phyloP scores from a whole-genome alignment of 805 yeast species.

The Isabelozyma pseudorhagii region DNA sequence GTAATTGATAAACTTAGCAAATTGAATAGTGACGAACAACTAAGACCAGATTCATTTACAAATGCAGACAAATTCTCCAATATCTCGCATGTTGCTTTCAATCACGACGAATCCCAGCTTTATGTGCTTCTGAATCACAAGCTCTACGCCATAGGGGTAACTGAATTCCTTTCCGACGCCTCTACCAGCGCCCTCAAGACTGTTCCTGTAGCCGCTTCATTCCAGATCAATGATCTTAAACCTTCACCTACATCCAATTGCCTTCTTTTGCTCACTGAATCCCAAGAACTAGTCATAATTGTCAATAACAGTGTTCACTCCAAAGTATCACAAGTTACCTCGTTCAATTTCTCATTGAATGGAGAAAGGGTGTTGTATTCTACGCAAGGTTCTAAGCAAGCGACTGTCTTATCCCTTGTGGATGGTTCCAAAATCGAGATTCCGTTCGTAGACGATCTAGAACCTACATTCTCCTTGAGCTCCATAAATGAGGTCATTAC shows the following conservation, averaged over 20 bases:
- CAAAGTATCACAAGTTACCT: constrained; percentile 5
- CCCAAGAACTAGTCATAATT: neutral
- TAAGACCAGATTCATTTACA: neutral
- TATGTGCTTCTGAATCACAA: constrained; percentile 20
- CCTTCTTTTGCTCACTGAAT: neutral
- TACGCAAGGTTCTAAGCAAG: neutral
- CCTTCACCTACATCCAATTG: constrained; percentile 8
- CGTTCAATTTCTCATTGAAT: neutral
- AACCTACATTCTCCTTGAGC: neutral
- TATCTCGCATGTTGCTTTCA: constrained; percentile 23
- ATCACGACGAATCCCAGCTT: constrained; percentile 24
- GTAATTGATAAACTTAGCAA: constrained; percentile 22
- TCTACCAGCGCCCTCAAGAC: constrained; percentile 13
- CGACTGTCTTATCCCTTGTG: neutral
- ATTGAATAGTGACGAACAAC: constrained; percentile 10
- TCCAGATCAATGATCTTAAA: neutral
- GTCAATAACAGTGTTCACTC: neutral
- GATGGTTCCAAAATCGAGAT: neutral
- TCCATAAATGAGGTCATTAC: neutral
- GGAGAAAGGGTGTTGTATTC: constrained; percentile 1
- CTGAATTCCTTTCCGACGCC: constrained; percentile 25
- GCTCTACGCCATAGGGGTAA: constrained; percentile 10
- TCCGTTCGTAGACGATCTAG: neutral
- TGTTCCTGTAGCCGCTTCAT: constrained; percentile 7
- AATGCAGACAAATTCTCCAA: neutral